phyloP scores from a whole-genome alignment of 1,139 yeast genomes.

The Spencermartinsiella ligniputridi region DNA sequence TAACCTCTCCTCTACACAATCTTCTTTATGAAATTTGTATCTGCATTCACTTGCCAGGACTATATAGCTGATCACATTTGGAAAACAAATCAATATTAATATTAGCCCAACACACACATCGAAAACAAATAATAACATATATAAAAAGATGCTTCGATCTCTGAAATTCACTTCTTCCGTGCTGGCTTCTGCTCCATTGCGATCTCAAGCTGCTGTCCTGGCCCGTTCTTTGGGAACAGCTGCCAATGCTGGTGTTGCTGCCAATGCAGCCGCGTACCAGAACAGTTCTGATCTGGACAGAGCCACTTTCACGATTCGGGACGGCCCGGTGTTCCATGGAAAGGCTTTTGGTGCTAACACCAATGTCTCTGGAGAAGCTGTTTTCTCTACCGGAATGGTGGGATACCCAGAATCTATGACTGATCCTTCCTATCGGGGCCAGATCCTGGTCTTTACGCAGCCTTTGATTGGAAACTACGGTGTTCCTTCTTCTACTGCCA shows the following conservation, averaged over 20 bases:
- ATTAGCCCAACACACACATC: no score
- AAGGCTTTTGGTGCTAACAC: conserved; percentile 92
- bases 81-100: conserved; percentile 42
- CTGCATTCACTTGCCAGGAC: conserved; percentile 29
- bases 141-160: conserved; percentile 8
- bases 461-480: conserved; percentile 99
- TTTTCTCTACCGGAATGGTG: conserved; percentile 96
- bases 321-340: conserved; percentile 92
- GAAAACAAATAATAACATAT: neutral
- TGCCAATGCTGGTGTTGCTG: conserved; percentile 2
- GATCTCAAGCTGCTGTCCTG: conserved; percentile 1
- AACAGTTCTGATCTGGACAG: conserved; percentile 14
- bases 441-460: conserved; percentile 91
- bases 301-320: conserved; percentile 85
- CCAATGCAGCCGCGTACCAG: neutral
- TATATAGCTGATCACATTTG: conserved; percentile 44
- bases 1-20: neutral
- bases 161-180: conserved; percentile 4
- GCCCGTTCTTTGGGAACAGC: conserved; percentile 1
- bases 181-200: neutral
- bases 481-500: conserved; percentile 78
- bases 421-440: conserved; percentile 98
- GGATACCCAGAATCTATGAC: conserved; percentile 98
- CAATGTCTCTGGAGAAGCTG: conserved; percentile 93
- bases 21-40: conserved; percentile 23